Base-by-base conservation (phyloP, 2,329 filamentous ascomycete genomes). In the Sarocladium brachiariae region DNA sequence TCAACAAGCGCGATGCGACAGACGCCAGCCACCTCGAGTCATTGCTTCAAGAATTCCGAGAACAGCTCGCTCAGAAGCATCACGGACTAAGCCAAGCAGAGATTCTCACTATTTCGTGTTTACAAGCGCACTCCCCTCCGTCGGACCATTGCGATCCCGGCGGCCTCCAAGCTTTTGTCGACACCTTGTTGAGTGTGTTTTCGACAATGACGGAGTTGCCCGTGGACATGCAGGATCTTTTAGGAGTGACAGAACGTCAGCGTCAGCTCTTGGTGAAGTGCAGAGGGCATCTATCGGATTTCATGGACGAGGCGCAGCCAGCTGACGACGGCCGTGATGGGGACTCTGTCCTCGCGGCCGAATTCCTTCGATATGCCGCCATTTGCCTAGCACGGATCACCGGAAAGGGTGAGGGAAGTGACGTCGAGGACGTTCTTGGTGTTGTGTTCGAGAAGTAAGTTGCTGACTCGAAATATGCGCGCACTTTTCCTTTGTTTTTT, bases 391-490 rank as follows among this genome's bases (percentile, higher is more conserved):
- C 89, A 2, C 81, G 83, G 52, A 95, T 97, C 59, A 97, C 90
- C 1, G 93, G 93, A 1, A 81, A 81, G 51, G 91, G 90, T 1
- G 88, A 90, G 59, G 80, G 79, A 35, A 88, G 90, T 2, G 92
- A 97, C 66, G 89, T 97, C 14, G 92, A 99, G 65, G 93, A 97
- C 63, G 89, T 99, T 7, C 70, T 99, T 39, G 93, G 93, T 0
- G 91, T 99, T 19, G 91, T 99, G 3, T 99, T 99, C 70, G 92
- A 97, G 67, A 97, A 95, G 88, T 95, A 71, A 75, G 81, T 80
- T 31, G 35, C 30, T 49, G 46, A 35, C 46, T 37, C 35, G 49
- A 31, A 51, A 48, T 37, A 35, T 47, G 43, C 39, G 24, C 21
- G 10, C 39, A 14, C 21, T 4, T 16, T 13, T 30, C 11, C 6